phyloP scores from a whole-genome alignment of 2,329 filamentous ascomycete genomes.

The Didymellaceae sp. region DNA sequence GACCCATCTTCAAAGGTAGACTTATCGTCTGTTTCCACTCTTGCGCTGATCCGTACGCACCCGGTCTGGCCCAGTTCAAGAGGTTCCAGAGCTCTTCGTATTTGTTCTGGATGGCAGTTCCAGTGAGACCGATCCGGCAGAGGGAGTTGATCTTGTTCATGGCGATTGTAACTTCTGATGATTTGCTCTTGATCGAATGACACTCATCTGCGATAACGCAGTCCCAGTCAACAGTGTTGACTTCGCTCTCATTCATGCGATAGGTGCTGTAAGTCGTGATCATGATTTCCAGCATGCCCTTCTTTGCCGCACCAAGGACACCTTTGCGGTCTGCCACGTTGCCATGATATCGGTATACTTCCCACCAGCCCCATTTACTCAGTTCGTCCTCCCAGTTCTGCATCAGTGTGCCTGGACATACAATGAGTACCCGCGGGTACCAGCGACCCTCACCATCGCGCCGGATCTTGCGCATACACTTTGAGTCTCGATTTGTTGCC shows the following conservation, averaged over 20 bases:
- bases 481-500: conserved; percentile 82
- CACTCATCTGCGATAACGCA: conserved; percentile 94
- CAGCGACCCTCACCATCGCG: conserved; percentile 64
- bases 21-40: conserved; percentile 83
- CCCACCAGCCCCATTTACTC: conserved; percentile 94
- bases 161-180: conserved; percentile 78
- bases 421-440: conserved; percentile 84
- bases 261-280: conserved; percentile 96
- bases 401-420: conserved; percentile 88
- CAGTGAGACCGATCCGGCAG: conserved; percentile 90
- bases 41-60: conserved; percentile 67
- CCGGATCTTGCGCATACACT: conserved; percentile 86
- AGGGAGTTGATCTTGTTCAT: conserved; percentile 92
- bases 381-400: conserved; percentile 91
- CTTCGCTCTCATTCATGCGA: conserved; percentile 71
- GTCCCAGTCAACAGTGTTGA: conserved; percentile 92
- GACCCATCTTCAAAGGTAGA: conserved; percentile 81
- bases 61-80: conserved; percentile 95
- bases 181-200: conserved; percentile 82
- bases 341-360: conserved; percentile 82
- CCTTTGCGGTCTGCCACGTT: conserved; percentile 67
- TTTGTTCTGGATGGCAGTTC: conserved; percentile 96
- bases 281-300: conserved; percentile 84
- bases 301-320: conserved; percentile 72
- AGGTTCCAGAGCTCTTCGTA: conserved; percentile 98